Base-by-base conservation (phyloP, 2,329 filamentous ascomycete species). In the Colletotrichum aenigma region DNA sequence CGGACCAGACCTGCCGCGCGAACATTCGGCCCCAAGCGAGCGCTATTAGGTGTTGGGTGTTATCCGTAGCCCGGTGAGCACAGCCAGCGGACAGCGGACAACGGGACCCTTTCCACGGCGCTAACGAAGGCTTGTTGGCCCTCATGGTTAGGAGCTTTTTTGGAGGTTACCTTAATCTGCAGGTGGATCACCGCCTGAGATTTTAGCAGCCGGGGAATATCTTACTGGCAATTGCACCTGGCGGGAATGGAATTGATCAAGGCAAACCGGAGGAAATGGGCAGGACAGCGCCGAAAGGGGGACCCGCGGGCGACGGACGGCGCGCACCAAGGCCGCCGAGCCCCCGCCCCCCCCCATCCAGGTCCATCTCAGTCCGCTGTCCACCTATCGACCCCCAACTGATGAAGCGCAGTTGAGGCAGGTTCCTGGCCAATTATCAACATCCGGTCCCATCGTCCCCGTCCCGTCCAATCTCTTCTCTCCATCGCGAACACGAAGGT, bases 291-390 rank as follows among this genome's bases (percentile, higher is more conserved):
- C 58, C 58, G 58, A 61, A n/a, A 52, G 28, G 62, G 43, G 55
- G 30, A 48, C 64, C 62, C 61, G 73, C 70, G 61, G 62, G 56
- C 68, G 34, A 70, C 66, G 66, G 71, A 71, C 13, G n/a, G n/a
- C 71, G 67, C 48, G 38, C 30, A 36, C 38, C 61, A 67, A 66
- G 34, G 30, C 52, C 61, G 36, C 36, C 61, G 38, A 60, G 12
- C 3, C 60, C 32, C 32, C 6, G 38, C 16, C 64, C 16, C 6
- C 64, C 16, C 64, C 16, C 12, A 66, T 43, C 9, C 36, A 43
- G 28, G 13, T 30, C 56, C 43, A 52, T 52, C 12, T 52, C 43
- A 52, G 43, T 52, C 43, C 43, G 43, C 43, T 52, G 43, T 52
- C 43, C 43, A 21, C 43, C n/a, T 52, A 21, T 52, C 43, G 43